Percentiles rank a stretch among this genome's conserved stretches.
These are phyloP conservation scores for Lyophyllum decastes DNA, from an alignment of 768 basidiomycete species.

Conservation along the genomic window DNA sequence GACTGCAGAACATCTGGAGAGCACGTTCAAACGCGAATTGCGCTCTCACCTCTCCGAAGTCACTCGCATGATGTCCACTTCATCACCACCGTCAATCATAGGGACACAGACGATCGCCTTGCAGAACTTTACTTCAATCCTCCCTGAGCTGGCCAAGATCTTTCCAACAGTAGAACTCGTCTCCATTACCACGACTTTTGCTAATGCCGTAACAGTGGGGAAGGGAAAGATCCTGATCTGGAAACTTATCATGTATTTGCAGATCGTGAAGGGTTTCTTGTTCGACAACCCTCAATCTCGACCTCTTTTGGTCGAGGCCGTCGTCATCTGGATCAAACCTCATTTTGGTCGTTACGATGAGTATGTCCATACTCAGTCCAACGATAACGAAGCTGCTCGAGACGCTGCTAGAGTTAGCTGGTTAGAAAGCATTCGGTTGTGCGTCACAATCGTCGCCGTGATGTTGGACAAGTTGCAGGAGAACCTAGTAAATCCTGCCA, in stretches of 20 bases:
- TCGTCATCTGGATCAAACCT: constrained; percentile 93
- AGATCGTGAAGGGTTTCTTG: constrained; percentile 85
- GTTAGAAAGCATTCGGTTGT: constrained; percentile 90
- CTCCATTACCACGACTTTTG: constrained; percentile 83
- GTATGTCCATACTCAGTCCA: constrained; percentile 58
- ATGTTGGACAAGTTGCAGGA: constrained; percentile 91
- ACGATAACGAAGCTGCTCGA: constrained; percentile 64
- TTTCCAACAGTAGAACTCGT: constrained; percentile 84
- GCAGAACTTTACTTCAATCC: constrained; percentile 89
- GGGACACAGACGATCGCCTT: constrained; percentile 95
- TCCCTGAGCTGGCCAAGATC: constrained; percentile 84
- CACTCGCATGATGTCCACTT: constrained; percentile 85
- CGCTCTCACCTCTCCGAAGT: constrained; percentile 76
- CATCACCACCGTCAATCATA: constrained; percentile 82
- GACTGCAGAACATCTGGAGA: constrained; percentile 84
- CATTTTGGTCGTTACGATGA: constrained; percentile 94
- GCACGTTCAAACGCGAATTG: constrained; percentile 82
- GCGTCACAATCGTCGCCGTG: constrained; percentile 84
- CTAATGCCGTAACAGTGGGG: constrained; percentile 72
- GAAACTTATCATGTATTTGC: constrained; percentile 93
- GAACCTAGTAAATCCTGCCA: constrained; percentile 67
- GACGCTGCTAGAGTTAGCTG: constrained; percentile 83
- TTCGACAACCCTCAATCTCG: constrained; percentile 85
- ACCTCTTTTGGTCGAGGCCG: constrained; percentile 77
- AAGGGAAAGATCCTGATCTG: constrained; percentile 91